Evolutionary conservation across 805 yeast species (phyloP), one percentile per base, ranked within the genome.

Genomic region (Cyberlindnera meyerae): DNA sequence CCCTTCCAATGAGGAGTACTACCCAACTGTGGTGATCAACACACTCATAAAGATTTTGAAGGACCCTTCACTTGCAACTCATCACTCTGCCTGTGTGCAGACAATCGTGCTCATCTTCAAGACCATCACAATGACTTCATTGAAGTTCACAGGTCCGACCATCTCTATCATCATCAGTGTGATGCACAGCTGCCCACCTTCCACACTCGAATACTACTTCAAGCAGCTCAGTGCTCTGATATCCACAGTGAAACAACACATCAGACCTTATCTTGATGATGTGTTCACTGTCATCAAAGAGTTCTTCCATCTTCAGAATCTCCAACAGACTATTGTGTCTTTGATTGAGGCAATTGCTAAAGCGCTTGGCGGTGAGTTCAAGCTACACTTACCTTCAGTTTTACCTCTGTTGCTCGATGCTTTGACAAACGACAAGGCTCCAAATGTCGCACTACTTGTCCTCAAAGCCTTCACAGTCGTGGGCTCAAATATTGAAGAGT

Each of bases 341-440:
- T 72, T 90, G 24, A 75, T 89, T 16, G 97, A 90, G 54, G 76
- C 88, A 4, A 75, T 93, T 21, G 84, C 96, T 0, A 75, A 73
- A 35, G 88, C 97, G 0, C 65, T 93, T 33, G 95, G 87, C 39
- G 94, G 95, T 7, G 98, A 93, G 54, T 93, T 93, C 65, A 93
- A 87, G 49, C 70, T 80, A 57, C 81, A 82, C 54, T 66, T 93
- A 41, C 84, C 96, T 1, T 77, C 77, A 18, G 75, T 93, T 2
- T 68, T 93, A 28, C 85, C 93, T 0, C 63, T 85, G 28, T 68
- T 93, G 52, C 64, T 93, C 29, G 79, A 80, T 33, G 82, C 86
- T 5, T 66, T 93, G 33, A 94, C 85, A 36, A 76, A 75, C 35
- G 93, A 82, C 41, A 77, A 72, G 40, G 71, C 86, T 0, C 68